These are phyloP conservation scores for Moesziomyces antarcticus DNA, from an alignment of 1,284 basidiomycete species.

Conservation along the genomic window DNA sequence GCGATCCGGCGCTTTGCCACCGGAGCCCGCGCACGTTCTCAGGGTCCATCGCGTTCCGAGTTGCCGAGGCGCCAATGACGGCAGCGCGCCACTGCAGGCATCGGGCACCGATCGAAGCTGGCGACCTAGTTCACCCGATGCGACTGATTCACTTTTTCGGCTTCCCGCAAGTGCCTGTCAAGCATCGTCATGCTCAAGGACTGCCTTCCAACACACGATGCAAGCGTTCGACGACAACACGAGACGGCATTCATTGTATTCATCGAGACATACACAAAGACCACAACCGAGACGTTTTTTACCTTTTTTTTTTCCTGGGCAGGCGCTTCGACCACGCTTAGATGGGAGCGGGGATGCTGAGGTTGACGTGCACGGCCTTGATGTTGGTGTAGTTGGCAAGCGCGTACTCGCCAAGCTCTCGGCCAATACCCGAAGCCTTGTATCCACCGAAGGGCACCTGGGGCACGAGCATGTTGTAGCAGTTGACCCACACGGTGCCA, in stretches of 20 bases:
- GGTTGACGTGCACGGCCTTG: slow-evolving; percentile 84
- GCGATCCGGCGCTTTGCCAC: not conserved
- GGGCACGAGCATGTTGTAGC: slow-evolving; percentile 53
- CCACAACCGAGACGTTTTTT: not conserved
- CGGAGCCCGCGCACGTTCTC: slow-evolving; percentile 25
- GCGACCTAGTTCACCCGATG: no score
- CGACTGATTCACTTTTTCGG: no score
- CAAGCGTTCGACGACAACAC: not conserved
- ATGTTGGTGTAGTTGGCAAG: slow-evolving; percentile 79
- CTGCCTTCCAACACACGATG: not conserved
- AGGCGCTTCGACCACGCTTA: slow-evolving; percentile 10
- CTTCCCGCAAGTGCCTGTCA: no score
- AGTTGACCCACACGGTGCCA: slow-evolving; percentile 84
- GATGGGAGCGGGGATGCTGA: slow-evolving; percentile 67
- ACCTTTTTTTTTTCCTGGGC: not conserved
- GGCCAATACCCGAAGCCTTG: slow-evolving; percentile 63
- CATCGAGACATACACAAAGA: slow-evolving; percentile 23
- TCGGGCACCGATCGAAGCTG: no score
- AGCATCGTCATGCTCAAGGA: not conserved
- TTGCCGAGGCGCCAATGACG: no score
- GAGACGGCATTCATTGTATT: slow-evolving; percentile 12
- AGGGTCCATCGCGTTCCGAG: slow-evolving; percentile 21
- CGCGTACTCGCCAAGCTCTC: slow-evolving; percentile 65
- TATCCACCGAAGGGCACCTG: slow-evolving; percentile 55
- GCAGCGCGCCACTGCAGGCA: no score